Base-by-base conservation (phyloP, 2,329 filamentous ascomycete genomes). In the Curvularia sp. region DNA sequence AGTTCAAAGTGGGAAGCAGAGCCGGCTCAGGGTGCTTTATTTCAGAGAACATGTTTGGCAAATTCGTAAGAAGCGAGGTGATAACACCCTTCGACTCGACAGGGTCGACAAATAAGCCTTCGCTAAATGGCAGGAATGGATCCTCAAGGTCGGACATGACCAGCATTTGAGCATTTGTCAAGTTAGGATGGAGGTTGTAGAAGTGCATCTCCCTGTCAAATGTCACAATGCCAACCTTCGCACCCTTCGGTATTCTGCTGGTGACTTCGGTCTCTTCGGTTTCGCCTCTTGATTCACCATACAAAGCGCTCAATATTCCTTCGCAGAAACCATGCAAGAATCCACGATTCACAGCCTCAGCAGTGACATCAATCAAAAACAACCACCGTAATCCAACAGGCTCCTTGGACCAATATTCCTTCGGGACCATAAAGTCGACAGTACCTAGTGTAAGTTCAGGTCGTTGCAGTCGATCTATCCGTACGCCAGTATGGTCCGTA, bases 131-230 rank as follows among this genome's bases (percentile, higher is more conserved):
- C 15, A 98, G 88, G 75, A 99, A 99, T 0, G 95, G 95, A 66
- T 99, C 95, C 70, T 98, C 93, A 49, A 99, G 85, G 74, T 99
- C 95, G 3, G 95, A 91, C 92, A 99, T 97, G 50, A 99, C 93
- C 83, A 99, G 87, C 92, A 99, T 97, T 74, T 99, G 95, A 9
- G 95, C 92, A 78, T 93, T 88, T 55, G 95, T 89, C 42, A 97
- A 82, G 41, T 85, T 85, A 38, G 92, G 79, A 71, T 89, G 92
- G 69, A 97, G 88, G 72, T 98, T 98, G 82, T 98, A 99, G 77
- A 98, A 99, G 75, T 99, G 95, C 59, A 99, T 90, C 70, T 97
- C 93, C 78, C 92, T 94, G 81, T 99, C 95, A 75, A 90, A 99
- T 1, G 95, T 97, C 63, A 98, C 88, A 75, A 99, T 97, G 49